Conservation (phyloP, 1,139 yeast genomes). For the Lodderomyces elongisporus region DNA sequence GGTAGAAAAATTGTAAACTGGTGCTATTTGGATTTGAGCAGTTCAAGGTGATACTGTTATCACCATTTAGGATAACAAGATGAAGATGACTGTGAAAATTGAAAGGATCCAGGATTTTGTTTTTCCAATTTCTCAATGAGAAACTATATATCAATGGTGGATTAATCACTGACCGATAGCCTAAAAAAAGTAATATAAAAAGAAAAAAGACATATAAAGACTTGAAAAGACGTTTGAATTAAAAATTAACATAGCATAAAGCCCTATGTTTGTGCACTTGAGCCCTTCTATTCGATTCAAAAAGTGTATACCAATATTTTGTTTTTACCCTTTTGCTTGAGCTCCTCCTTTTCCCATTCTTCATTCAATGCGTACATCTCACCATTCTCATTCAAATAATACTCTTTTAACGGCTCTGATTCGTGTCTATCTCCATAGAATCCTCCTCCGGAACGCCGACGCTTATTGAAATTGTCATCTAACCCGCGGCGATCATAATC, state of each 20-base stretch:
- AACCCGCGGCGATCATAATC: conserved; percentile 20
- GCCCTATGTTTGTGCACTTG: background rate
- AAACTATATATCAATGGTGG: too few species aligned
- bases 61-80: too few species aligned
- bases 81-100: too few species aligned
- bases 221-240: background rate
- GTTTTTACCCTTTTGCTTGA: conserved; percentile 23
- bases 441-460: background rate
- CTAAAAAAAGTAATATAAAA: conserved; percentile 1
- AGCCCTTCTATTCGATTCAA: conserved; percentile 3
- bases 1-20: too few species aligned
- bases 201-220: conserved; percentile 1
- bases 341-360: conserved; percentile 17
- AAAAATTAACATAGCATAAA: too few species aligned
- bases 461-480: conserved; percentile 7
- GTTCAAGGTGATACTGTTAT: too few species aligned
- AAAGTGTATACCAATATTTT: conserved; percentile 34
- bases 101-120: too few species aligned
- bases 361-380: conserved; percentile 32
- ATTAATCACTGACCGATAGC: too few species aligned
- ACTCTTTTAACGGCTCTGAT: conserved; percentile 21
- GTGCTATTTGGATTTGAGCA: too few species aligned
- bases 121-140: too few species aligned
- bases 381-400: conserved; percentile 29
- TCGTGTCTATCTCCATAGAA: conserved; percentile 5